These are phyloP conservation scores for Spinacia oleracea DNA, from an alignment of 179 eudicot species.

Conservation along the genomic window DNA sequence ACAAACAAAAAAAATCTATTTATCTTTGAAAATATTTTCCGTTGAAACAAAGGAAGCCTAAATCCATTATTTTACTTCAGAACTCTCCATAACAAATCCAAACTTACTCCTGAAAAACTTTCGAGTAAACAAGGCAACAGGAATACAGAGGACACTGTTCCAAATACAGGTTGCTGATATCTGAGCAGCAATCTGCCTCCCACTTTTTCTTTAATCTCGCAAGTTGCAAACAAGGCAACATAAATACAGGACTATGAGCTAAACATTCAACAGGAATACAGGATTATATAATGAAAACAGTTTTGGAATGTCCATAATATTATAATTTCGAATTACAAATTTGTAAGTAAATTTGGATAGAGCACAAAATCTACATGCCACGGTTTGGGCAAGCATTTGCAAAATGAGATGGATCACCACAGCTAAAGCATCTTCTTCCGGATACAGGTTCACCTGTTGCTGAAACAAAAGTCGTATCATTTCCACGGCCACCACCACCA, in stretches of 20 bases:
- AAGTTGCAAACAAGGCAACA: not conserved
- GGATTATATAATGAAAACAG: not conserved
- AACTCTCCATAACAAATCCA: no score
- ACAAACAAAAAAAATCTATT: no score
- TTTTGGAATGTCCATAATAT: not conserved
- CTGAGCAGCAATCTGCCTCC: not conserved
- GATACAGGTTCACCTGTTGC: slow-evolving; percentile 85
- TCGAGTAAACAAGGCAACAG: no score
- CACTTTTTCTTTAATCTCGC: not conserved
- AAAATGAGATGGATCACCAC: slow-evolving; percentile 94
- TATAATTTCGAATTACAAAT: not conserved
- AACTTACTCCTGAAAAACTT: no score
- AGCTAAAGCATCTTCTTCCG: slow-evolving; percentile 63
- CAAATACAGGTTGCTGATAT: not conserved
- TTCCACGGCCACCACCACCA: slow-evolving; percentile 37
- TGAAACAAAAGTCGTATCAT: slow-evolving; percentile 62
- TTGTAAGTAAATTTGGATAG: not conserved
- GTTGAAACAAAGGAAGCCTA: no score
- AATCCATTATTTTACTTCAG: no score
- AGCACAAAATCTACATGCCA: slow-evolving; percentile 34
- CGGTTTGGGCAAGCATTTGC: slow-evolving; percentile 91
- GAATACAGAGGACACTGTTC: no score
- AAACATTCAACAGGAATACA: not conserved
- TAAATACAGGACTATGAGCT: not conserved
- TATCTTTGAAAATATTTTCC: no score